Evolutionary conservation across 768 basidiomycete species (phyloP), one percentile per base, ranked within the genome.

Genomic region (Boletus sensibilis): DNA sequence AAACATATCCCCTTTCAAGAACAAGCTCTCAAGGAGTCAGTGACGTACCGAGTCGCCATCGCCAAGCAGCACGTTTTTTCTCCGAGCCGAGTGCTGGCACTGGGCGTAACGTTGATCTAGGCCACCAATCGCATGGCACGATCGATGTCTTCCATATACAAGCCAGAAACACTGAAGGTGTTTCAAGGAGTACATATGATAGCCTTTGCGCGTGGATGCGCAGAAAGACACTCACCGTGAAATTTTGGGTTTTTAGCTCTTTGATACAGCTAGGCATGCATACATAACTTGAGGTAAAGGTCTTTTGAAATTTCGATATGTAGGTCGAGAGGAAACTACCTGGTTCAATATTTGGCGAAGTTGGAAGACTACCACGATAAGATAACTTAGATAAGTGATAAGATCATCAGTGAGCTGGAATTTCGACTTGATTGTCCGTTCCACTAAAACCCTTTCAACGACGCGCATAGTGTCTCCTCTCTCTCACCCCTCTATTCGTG

Each of bases 401-500:
- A 50, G 55, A 57, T 41, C 39, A 51, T 53, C 52, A 29, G 27
- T 42, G 23, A 21, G 6, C 23, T 29, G 6, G 7, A 29, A 29
- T 7, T 29, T 29, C 27, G 27, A 8, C 16, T n/a, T 16, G 42
- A 43, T 54, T 18, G n/a, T 56, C 59, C 50, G 12, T 40, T 50
- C 35, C 7, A 29, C 27, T 7, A 29, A 29, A 29, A 29, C 49
- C 12, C 5, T 9, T 23, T 47, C 5, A 9, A 42, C 55, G 41
- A 42, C 14, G 6, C 18, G 16, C 21, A 53, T 78, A 23, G 84
- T 85, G 83, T 74, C 81, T n/a, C 76, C 78, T 31, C 76, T 85
- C 60, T 72, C 78, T 48, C 84, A 85, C 61, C 79, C 81, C 58
- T 73, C 80, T n/a, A 79, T 85, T 60, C 74, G 75, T 64, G 84